Conservation (phyloP, 139 green algal genomes). For the Prasinococcaceae sp. region DNA sequence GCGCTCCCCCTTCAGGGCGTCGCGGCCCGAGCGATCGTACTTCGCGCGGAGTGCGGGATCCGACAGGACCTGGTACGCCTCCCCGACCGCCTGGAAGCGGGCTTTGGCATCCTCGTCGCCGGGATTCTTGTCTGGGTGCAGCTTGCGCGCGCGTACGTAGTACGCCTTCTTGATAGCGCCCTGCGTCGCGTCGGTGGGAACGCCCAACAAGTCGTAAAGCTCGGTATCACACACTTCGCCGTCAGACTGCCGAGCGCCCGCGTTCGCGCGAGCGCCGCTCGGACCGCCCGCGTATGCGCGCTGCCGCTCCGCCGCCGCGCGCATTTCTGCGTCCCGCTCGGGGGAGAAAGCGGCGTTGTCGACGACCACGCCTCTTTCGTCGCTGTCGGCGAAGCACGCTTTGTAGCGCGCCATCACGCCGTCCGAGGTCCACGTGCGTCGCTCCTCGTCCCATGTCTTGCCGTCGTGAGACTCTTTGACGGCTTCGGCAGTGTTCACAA, state of each 20-base stretch:
- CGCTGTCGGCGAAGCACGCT: background rate
- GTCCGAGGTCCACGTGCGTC: slow-evolving; percentile 1
- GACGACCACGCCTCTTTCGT: too few species aligned
- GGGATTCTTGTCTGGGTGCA: slow-evolving; percentile 82
- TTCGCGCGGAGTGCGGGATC: slow-evolving; percentile 48
- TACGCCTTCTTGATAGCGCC: slow-evolving; percentile 74
- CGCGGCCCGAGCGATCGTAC: slow-evolving; percentile 27
- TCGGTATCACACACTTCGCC: slow-evolving; percentile 26
- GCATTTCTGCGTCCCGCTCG: slow-evolving; percentile 13
- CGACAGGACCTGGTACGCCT: slow-evolving; percentile 59
- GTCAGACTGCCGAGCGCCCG: background rate
- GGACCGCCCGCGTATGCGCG: background rate
- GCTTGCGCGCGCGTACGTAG: slow-evolving; percentile 45
- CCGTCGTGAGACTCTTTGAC: slow-evolving; percentile 31
- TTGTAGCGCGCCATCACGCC: slow-evolving; percentile 1
- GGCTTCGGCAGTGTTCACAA: slow-evolving; percentile 60
- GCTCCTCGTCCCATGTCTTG: slow-evolving; percentile 52
- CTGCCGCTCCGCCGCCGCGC: background rate
- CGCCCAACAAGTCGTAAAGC: slow-evolving; percentile 56
- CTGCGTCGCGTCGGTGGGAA: slow-evolving; percentile 36
- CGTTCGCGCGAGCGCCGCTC: background rate
- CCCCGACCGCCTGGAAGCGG: slow-evolving; percentile 62
- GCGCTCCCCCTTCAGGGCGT: background rate
- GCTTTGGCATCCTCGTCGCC: slow-evolving; percentile 55
- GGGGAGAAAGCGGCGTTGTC: background rate